These are phyloP conservation scores for Alloteropsis semialata DNA, from an alignment of 176 grass and related monocot genomes.

Conservation along the genomic window DNA sequence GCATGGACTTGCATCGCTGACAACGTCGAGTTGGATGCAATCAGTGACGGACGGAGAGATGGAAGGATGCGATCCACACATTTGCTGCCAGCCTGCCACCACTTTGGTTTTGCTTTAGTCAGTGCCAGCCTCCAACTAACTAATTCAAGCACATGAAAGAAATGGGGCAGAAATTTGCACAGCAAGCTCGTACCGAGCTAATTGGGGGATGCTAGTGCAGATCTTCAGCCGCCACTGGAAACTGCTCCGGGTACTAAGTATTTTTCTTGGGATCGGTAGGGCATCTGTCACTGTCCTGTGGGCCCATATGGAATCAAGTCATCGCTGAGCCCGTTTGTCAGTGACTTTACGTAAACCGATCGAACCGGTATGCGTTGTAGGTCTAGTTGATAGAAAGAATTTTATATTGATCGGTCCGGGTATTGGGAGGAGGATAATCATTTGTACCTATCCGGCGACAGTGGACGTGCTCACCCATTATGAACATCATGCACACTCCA, in stretches of 20 bases:
- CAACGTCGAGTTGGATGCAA: slow-evolving; percentile 23
- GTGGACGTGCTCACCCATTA: neutral
- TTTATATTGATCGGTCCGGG: neutral
- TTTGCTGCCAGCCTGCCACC: slow-evolving; percentile 12
- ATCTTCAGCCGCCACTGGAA: neutral
- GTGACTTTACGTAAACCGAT: neutral
- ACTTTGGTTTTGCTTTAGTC: slow-evolving; percentile 39
- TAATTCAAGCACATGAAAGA: slow-evolving; percentile 43
- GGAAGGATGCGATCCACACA: slow-evolving; percentile 27
- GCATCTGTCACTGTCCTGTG: neutral
- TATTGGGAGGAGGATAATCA: neutral
- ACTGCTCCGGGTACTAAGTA: neutral
- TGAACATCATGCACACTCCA: neutral
- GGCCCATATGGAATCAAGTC: neutral
- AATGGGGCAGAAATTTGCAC: neutral
- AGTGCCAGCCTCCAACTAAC: slow-evolving; percentile 36
- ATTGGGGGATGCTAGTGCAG: slow-evolving; percentile 25
- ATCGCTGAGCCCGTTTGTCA: neutral
- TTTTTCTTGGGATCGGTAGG: neutral
- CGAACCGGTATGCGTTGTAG: neutral
- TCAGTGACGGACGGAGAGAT: slow-evolving; percentile 10
- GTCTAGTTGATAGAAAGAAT: neutral
- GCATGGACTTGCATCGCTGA: slow-evolving; percentile 9
- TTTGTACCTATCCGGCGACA: slow-evolving; percentile 24
- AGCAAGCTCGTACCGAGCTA: neutral